These are phyloP conservation scores for Flaveria trinervia DNA, from an alignment of 129 eudicot species.

Conservation along the genomic window DNA sequence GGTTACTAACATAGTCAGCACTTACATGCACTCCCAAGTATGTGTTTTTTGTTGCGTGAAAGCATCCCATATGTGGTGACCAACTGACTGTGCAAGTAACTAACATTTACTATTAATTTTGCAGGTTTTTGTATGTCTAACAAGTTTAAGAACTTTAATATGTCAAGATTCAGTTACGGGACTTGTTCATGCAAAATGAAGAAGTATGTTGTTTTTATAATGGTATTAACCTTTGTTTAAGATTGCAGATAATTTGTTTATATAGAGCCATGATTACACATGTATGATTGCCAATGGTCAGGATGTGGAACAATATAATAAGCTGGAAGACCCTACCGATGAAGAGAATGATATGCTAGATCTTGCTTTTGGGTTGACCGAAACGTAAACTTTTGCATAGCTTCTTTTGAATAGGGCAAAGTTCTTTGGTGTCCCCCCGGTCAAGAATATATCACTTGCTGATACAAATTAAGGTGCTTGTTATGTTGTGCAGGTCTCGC, in stretches of 20 bases:
- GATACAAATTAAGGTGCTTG: not conserved
- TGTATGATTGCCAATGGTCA: constrained; percentile 3
- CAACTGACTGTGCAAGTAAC: not conserved
- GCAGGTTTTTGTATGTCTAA: not conserved
- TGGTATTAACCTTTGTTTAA: not conserved
- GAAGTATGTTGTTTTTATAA: not conserved
- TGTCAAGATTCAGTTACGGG: not conserved
- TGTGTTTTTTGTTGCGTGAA: too few species aligned
- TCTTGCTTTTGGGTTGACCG: constrained; percentile 19
- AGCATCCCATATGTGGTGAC: not conserved
- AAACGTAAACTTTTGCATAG: constrained; percentile 6
- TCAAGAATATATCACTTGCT: not conserved
- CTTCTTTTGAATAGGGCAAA: not conserved
- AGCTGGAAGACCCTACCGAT: constrained; percentile 17
- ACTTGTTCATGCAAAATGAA: not conserved
- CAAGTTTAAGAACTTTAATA: not conserved
- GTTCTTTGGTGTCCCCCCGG: too few species aligned
- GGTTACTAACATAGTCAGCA: not conserved
- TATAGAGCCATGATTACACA: not conserved
- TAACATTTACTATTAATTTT: not conserved
- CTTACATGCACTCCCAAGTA: not conserved
- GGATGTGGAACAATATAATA: constrained; percentile 19
- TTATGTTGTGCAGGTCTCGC: constrained; percentile 14
- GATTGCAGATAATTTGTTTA: not conserved
- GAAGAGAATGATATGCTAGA: constrained; percentile 23